Percentiles rank a stretch among this genome's conserved stretches.
Evolutionary conservation across 2,329 filamentous ascomycete genomes (phyloP).

Genomic region (Alternaria sp.): DNA sequence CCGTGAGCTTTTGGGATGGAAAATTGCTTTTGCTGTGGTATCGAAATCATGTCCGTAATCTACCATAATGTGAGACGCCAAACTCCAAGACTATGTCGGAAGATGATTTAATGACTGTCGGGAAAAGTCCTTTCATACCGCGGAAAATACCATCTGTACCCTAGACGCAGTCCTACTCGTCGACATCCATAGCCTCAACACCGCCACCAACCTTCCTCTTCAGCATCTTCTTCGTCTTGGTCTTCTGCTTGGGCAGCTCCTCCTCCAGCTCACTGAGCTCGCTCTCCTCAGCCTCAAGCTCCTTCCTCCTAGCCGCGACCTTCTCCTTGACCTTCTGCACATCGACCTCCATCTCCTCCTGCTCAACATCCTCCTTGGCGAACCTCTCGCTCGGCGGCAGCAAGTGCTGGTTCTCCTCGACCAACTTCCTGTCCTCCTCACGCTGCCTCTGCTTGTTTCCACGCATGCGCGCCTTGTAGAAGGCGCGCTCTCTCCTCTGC

Average conservation of each 20-base stretch:
- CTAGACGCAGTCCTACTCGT: conserved; percentile 30
- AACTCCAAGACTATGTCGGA: conserved; percentile 22
- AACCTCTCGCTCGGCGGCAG: conserved; percentile 66
- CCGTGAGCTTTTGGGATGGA: not conserved
- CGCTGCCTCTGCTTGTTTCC: conserved; percentile 86
- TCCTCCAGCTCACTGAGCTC: conserved; percentile 48
- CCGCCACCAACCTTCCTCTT: conserved; percentile 54
- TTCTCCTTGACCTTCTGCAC: conserved; percentile 57
- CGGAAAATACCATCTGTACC: not conserved
- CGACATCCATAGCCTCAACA: conserved; percentile 58
- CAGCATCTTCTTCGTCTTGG: conserved; percentile 53
- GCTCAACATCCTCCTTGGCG: conserved; percentile 59
- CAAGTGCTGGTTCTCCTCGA: conserved; percentile 90
- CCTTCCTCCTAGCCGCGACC: conserved; percentile 64
- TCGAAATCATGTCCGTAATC: conserved; percentile 32
- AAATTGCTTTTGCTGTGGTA: conserved; percentile 35
- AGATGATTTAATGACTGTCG: not conserved
- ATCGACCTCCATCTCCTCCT: conserved; percentile 64
- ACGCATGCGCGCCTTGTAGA: conserved; percentile 92
- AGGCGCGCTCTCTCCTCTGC: conserved; percentile 80
- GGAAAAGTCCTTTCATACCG: not conserved
- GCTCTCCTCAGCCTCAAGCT: conserved; percentile 65
- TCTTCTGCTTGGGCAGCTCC: conserved; percentile 49
- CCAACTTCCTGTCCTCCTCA: conserved; percentile 82
- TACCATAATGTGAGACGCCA: conserved; percentile 30